Evolutionary conservation across 345 rosid genomes (phyloP).

Genomic region (Gossypium sturtianum): DNA sequence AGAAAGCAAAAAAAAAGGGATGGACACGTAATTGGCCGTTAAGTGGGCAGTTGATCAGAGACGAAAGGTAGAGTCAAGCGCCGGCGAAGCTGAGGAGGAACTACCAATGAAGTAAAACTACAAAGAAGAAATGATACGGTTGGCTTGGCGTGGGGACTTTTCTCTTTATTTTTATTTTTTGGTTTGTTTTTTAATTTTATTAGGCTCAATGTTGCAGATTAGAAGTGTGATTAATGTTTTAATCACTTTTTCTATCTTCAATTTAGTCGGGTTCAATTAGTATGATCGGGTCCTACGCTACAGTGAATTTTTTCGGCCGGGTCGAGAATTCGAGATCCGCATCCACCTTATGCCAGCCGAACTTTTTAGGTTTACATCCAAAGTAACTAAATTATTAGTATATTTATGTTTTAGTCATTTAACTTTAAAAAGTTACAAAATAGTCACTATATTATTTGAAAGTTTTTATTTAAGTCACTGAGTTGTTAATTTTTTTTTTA

Average conservation of each 20-base stretch:
- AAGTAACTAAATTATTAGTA: too few relatives aligned
- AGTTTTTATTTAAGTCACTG: too few relatives aligned
- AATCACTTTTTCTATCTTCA: background rate
- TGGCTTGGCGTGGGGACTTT: background rate
- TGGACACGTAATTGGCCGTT: conserved; percentile 17
- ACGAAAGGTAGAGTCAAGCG: conserved; percentile 10
- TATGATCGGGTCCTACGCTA: background rate
- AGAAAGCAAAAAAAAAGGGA: background rate
- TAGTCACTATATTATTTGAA: too few relatives aligned
- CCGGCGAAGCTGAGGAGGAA: conserved; percentile 10
- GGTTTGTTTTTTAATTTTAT: background rate
- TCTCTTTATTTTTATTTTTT: too few relatives aligned
- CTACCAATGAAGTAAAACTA: background rate
- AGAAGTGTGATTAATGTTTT: background rate
- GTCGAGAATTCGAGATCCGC: too few relatives aligned
- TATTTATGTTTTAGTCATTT: too few relatives aligned
- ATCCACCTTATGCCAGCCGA: too few relatives aligned
- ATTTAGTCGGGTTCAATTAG: background rate
- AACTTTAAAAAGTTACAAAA: too few relatives aligned
- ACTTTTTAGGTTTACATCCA: too few relatives aligned
- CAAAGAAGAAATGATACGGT: background rate
- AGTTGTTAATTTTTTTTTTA: too few relatives aligned
- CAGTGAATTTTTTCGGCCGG: background rate
- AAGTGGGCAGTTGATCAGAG: conserved; percentile 1
- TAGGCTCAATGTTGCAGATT: background rate